Conservation (phyloP, 2,329 filamentous ascomycete genomes). For the Xylariaceae sp. region DNA sequence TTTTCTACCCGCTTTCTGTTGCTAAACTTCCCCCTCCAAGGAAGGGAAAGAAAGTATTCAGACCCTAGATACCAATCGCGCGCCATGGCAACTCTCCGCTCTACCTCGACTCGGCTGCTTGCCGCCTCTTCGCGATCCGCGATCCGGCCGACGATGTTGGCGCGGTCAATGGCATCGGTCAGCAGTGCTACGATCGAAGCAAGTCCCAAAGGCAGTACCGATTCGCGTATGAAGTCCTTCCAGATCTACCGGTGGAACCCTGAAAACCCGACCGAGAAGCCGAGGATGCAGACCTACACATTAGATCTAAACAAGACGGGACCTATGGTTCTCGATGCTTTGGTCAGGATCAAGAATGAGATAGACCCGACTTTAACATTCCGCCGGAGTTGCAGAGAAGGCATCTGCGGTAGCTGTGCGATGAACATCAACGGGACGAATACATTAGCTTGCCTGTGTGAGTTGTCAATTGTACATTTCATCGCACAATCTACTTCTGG, state of each 20-base stretch:
- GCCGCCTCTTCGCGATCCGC: slow-evolving; percentile 46
- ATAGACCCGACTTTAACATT: slow-evolving; percentile 95
- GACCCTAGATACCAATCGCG: slow-evolving; percentile 19
- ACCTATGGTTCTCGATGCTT: slow-evolving; percentile 95
- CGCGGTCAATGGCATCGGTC: slow-evolving; percentile 59
- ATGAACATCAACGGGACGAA: slow-evolving; percentile 99
- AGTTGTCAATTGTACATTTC: slow-evolving; percentile 41
- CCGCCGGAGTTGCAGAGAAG: slow-evolving; percentile 93
- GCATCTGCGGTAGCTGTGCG: slow-evolving; percentile 96
- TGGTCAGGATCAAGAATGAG: slow-evolving; percentile 99
- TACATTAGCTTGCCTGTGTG: slow-evolving; percentile 96
- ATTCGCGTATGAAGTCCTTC: slow-evolving; percentile 84
- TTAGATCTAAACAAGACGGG: slow-evolving; percentile 98
- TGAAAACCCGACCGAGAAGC: slow-evolving; percentile 89
- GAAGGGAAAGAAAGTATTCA: slow-evolving; percentile 6
- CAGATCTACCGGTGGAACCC: slow-evolving; percentile 99
- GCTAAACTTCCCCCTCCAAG: background rate
- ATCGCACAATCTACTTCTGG: background rate
- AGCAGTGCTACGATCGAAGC: slow-evolving; percentile 63
- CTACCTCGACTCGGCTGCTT: slow-evolving; percentile 55
- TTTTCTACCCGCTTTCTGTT: background rate
- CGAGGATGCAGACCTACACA: slow-evolving; percentile 91
- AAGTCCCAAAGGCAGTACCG: slow-evolving; percentile 59
- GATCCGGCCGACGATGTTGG: slow-evolving; percentile 46
- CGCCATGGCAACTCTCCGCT: slow-evolving; percentile 65